Base-by-base conservation (phyloP, 306 rosid genomes). In the Macrotyloma uniflorum region DNA sequence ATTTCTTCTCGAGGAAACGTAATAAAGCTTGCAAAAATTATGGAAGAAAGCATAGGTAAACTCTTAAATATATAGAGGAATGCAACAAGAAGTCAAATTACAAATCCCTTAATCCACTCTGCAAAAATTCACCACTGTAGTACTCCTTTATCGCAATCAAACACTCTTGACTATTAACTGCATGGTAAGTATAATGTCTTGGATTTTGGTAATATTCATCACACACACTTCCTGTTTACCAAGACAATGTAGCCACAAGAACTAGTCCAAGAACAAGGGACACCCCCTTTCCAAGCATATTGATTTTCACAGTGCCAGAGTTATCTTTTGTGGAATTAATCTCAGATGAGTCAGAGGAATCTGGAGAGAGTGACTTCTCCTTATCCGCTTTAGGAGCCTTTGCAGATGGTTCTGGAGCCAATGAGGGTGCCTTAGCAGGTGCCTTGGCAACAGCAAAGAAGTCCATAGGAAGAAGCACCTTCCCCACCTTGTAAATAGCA, bases 401-500 rank as follows among this genome's bases (percentile, higher is more conserved):
- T 26, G 82, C 84, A 0, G 65, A 69, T 38, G 77, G 79, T 49
- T 75, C 77, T 0, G 86, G 88, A 0, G 84, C 79, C 3, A 70
- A 47, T 26, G 87, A 61, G 0, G 91, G 89, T 2, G 79, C 67
- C 8, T 81, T 85, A 2, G 86, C 79, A 0, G 91, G 94, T 1
- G 79, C 86, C 49, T 76, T 74, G 1, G 93, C 72, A 26, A 81
- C 85, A 0, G 80, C 26, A 28, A 87, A 86, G 85, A 91, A 82
- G 2, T 86, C 90, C 8, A 47, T 47, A 5, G 97, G 93, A 61
- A 84, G 84, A 70, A 91, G 85, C 12, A 87, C 93, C 51, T 80
- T 86, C 3, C 80, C 93, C 16, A 87, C 79, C 65, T 91, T 87
- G 5, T 91, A 91, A 68, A 91, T 82, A 28, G 90, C 97, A 16